A percentile compares a stretch with the other conserved stretches of the same genome.
phyloP scores from a whole-genome alignment of 257 asterid species.

The Cynanchum wilfordii region DNA sequence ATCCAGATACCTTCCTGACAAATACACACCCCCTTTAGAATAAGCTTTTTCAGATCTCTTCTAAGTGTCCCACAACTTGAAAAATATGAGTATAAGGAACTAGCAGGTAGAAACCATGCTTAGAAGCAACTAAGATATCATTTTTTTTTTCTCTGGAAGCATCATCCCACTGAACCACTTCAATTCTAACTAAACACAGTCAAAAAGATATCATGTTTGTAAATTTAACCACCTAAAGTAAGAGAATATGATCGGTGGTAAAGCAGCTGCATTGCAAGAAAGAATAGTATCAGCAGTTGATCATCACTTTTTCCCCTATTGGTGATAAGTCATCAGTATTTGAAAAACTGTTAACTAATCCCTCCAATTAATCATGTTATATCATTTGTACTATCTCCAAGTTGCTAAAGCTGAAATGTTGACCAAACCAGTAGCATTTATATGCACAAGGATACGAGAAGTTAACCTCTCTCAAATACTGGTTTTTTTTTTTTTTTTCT shows the following conservation, averaged over 20 bases:
- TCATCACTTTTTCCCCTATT: not conserved
- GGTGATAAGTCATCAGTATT: not conserved
- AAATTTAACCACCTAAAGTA: not conserved
- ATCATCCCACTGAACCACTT: not conserved
- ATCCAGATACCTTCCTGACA: not conserved
- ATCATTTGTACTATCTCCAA: not conserved
- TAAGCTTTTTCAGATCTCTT: not conserved
- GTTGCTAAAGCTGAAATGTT: not conserved
- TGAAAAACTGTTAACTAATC: not conserved
- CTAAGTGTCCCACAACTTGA: not conserved
- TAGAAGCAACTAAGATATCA: not conserved
- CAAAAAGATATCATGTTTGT: not conserved
- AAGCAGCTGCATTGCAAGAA: not conserved
- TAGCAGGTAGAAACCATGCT: not conserved
- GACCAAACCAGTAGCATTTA: not conserved
- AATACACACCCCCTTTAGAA: not conserved
- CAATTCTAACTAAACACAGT: not conserved
- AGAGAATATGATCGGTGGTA: not conserved
- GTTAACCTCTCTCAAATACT: not conserved
- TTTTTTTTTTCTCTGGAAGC: not conserved
- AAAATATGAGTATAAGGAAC: not conserved
- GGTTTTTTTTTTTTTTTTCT: too few relatives aligned
- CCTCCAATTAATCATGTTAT: not conserved
- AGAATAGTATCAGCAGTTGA: not conserved
- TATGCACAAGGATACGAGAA: not conserved